Percentiles rank a stretch among this genome's conserved stretches.
Conservation (phyloP, 148 eudicot genomes). For the Vaccinium corymbosum region DNA sequence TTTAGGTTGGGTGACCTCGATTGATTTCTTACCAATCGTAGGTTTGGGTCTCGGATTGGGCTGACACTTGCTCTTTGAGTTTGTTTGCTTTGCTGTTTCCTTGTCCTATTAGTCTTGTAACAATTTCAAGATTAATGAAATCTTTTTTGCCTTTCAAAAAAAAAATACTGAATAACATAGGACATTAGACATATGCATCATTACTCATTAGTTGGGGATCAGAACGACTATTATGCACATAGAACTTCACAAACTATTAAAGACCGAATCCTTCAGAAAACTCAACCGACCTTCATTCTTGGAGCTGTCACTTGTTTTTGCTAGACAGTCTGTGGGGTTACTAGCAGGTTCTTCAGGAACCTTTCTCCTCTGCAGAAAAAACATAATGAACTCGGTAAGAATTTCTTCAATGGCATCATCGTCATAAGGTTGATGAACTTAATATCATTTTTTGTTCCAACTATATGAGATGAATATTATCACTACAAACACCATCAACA, state of each 20-base stretch:
- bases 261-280: background rate
- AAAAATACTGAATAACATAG: background rate
- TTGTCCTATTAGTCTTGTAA: too few relatives aligned
- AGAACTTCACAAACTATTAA: background rate
- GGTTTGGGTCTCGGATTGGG: too few relatives aligned
- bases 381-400: background rate
- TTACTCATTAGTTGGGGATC: background rate
- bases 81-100: too few relatives aligned
- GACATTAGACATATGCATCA: background rate
- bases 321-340: conserved; percentile 48
- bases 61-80: too few relatives aligned
- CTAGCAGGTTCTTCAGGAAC: conserved; percentile 25
- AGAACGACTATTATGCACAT: background rate
- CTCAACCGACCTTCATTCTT: conserved; percentile 37
- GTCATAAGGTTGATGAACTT: too few relatives aligned
- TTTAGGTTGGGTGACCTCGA: too few relatives aligned
- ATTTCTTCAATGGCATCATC: background rate
- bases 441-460: background rate
- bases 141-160: too few relatives aligned
- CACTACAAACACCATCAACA: background rate
- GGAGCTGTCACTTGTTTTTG: conserved; percentile 31
- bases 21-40: too few relatives aligned
- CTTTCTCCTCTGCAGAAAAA: conserved; percentile 47
- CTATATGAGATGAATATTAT: background rate
- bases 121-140: too few relatives aligned